Base-by-base conservation (phyloP, 805 yeast genomes). In the Metschnikowia matae region DNA sequence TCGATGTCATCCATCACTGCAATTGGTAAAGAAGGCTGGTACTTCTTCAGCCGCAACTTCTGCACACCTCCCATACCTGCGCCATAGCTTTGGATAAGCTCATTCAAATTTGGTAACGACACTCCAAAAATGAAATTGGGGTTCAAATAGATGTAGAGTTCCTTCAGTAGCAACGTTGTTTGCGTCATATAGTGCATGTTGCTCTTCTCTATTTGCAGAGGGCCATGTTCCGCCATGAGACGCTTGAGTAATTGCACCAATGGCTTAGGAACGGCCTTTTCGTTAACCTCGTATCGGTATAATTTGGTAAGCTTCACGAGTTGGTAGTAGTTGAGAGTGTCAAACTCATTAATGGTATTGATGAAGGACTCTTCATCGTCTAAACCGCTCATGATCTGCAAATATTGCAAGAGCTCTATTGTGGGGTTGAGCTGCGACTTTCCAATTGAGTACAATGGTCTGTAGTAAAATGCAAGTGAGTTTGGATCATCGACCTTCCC, bases 251-350 rank as follows among this genome's bases (percentile, higher is more conserved):
- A 49, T 40, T 68, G 63, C 3, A 61, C 45, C 14, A 65, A 51
- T 11, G 62, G 52, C 52, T 71, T 72, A 7, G 86, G 78, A 43
- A 91, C 71, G 55, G 83, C 84, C 15, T 71, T 71, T 63, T 94
- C 99, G 11, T 84, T 82, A 4, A 89, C 80, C 64, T 94, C 99
- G 61, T 89, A 87, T 44, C 87, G 80, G 68, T 94, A 94, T 58
- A 83, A 79, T 54, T 87, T 85, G 33, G 85, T 78, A 0, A 83
- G 80, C 59, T 85, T 84, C 53, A 84, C 68, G 41, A 94, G 64
- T 62, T 91, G 97, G 38, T 70, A 69, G 21, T 88, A 83, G 48
- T 86, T 85, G 51, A 94, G 71, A 13, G 70, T 64, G 17, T 79
- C 81, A 55, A 85, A 75, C 49, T 80, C 76, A 15, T 69, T 68